Evolutionary conservation across 352 stramenopile species (phyloP).

Genomic region (Achlya hypogyna): DNA sequence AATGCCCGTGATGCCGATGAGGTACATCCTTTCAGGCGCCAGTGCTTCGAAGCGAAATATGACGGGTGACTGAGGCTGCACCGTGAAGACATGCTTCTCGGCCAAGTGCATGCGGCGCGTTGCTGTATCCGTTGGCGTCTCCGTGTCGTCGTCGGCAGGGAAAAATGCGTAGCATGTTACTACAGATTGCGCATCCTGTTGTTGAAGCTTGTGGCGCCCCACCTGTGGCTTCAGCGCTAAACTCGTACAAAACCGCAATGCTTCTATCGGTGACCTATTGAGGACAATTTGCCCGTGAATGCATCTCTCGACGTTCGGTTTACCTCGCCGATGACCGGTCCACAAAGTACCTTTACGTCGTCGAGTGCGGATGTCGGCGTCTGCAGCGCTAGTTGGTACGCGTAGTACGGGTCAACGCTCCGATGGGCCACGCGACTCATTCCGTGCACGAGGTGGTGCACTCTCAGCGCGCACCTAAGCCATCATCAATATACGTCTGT

Average conservation of each 20-base stretch:
- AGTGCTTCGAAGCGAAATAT: neutral
- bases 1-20: neutral
- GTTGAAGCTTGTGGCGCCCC: neutral
- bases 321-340: slow-evolving; percentile 34
- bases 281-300: slow-evolving; percentile 16
- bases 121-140: neutral
- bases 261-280: slow-evolving; percentile 11
- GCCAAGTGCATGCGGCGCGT: neutral
- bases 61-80: neutral
- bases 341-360: slow-evolving; percentile 28
- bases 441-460: slow-evolving; percentile 27
- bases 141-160: neutral
- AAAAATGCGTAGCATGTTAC: slow-evolving; percentile 7
- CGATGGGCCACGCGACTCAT: slow-evolving; percentile 29
- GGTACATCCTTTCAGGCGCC: neutral
- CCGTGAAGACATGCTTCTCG: neutral
- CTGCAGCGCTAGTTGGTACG: slow-evolving; percentile 30
- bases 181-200: slow-evolving; percentile 9
- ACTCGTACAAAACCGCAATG: slow-evolving; percentile 30
- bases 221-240: slow-evolving; percentile 24
- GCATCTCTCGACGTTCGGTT: neutral
- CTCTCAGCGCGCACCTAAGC: slow-evolving; percentile 37
- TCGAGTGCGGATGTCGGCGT: slow-evolving; percentile 17
- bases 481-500: neutral
- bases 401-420: slow-evolving; percentile 22